phyloP scores from a whole-genome alignment of 768 basidiomycete species.

The Boletus rubescentipes region DNA sequence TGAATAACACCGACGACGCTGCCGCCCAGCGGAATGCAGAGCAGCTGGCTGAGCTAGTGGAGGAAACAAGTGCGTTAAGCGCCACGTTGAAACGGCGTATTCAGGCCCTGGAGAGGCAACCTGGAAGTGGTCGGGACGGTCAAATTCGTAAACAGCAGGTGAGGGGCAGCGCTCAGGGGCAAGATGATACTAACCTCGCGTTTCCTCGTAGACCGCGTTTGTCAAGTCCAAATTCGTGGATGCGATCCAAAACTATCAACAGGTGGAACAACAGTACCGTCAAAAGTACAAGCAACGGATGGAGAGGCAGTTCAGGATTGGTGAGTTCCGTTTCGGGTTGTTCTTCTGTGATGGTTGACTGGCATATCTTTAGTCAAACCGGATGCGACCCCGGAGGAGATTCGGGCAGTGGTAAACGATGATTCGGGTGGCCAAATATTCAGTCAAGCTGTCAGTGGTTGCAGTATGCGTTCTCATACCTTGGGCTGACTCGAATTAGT shows the following conservation, averaged over 20 bases:
- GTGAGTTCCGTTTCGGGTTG: slow-evolving; percentile 35
- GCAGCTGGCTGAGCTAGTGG: slow-evolving; percentile 67
- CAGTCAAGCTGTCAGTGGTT: slow-evolving; percentile 68
- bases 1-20: slow-evolving; percentile 74
- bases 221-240: slow-evolving; percentile 81
- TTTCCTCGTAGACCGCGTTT: slow-evolving; percentile 48
- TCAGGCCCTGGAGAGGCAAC: slow-evolving; percentile 66
- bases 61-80: slow-evolving; percentile 71
- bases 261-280: slow-evolving; percentile 78
- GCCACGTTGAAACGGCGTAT: slow-evolving; percentile 68
- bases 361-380: slow-evolving; percentile 67
- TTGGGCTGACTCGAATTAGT: slow-evolving; percentile 40
- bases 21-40: slow-evolving; percentile 58
- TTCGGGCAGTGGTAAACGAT: slow-evolving; percentile 83
- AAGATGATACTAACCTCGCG: slow-evolving; percentile 11
- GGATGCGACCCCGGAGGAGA: slow-evolving; percentile 86
- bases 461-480: neutral
- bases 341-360: neutral
- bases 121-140: slow-evolving; percentile 61
- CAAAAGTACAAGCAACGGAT: slow-evolving; percentile 77
- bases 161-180: neutral
- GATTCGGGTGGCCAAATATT: slow-evolving; percentile 84
- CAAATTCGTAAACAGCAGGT: slow-evolving; percentile 81
- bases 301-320: slow-evolving; percentile 86
- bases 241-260: slow-evolving; percentile 81